Evolutionary conservation across 208 protist genomes (phyloP).

Genomic region (Acanthamoeba sp.): DNA sequence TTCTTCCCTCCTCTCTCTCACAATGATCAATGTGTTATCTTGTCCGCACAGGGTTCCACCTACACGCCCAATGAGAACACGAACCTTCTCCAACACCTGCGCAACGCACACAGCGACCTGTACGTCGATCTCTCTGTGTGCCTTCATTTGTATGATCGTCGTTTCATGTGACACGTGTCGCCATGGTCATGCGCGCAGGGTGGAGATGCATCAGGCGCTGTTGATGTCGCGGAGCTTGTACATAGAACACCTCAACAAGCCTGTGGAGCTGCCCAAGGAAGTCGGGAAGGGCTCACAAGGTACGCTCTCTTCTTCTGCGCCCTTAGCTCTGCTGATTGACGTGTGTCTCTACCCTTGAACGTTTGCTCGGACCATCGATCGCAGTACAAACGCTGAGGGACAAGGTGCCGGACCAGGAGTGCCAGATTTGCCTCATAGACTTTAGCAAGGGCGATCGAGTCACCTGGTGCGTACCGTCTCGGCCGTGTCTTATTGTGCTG

Average conservation of each 20-base stretch:
- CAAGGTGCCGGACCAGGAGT: conserved; percentile 47
- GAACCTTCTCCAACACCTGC: conserved; percentile 42
- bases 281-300: conserved; percentile 45
- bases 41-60: neutral
- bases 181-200: too few relatives aligned
- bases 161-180: too few relatives aligned
- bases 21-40: neutral
- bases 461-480: neutral
- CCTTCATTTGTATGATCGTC: too few relatives aligned
- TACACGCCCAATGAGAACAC: conserved; percentile 51
- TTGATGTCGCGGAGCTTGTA: conserved; percentile 15
- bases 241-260: neutral
- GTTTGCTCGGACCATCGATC: too few relatives aligned
- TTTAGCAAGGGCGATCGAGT: conserved; percentile 58
- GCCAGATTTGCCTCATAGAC: conserved; percentile 27
- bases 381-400: conserved; percentile 24
- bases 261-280: conserved; percentile 53
- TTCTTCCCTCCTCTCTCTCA: neutral
- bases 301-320: neutral
- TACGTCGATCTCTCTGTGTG: too few relatives aligned
- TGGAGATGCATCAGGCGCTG: conserved; percentile 22
- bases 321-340: too few relatives aligned
- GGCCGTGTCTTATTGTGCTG: neutral
- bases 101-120: conserved; percentile 7
- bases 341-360: too few relatives aligned